Evolutionary conservation across 805 yeast species (phyloP).

Genomic region (Wickerhamomyces alni): DNA sequence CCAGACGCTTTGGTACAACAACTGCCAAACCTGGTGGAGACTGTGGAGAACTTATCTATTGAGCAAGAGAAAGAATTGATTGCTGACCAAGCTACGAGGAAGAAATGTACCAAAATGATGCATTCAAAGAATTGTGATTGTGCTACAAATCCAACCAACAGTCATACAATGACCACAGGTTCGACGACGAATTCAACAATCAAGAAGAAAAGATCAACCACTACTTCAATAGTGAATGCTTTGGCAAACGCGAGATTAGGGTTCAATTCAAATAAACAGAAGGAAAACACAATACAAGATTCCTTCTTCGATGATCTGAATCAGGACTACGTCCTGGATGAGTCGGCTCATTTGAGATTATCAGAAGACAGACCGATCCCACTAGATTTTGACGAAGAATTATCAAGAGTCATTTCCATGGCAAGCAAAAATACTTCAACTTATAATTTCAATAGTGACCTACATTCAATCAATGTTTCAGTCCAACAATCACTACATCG

Average conservation of each 20-base stretch:
- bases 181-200: background rate
- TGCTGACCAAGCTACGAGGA: background rate
- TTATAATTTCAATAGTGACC: constrained; percentile 17
- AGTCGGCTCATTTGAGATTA: background rate
- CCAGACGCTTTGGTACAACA: constrained; percentile 6
- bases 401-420: constrained; percentile 18
- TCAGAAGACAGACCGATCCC: constrained; percentile 4
- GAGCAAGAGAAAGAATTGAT: background rate
- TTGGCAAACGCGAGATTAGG: constrained; percentile 20
- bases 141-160: background rate
- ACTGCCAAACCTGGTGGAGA: constrained; percentile 13
- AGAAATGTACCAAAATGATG: constrained; percentile 6
- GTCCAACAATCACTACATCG: background rate
- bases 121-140: constrained; percentile 14
- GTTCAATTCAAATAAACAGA: constrained; percentile 8
- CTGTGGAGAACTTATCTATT: constrained; percentile 13
- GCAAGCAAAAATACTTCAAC: constrained; percentile 19
- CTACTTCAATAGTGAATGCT: constrained; percentile 17
- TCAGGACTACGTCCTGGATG: background rate
- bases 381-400: constrained; percentile 18
- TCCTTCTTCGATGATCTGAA: background rate
- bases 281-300: background rate
- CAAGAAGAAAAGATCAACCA: constrained; percentile 14
- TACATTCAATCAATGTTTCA: background rate
- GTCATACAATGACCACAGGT: background rate